Base-by-base conservation (phyloP, 1,284 basidiomycete species). In the Butyriboletus appendiculatus region DNA sequence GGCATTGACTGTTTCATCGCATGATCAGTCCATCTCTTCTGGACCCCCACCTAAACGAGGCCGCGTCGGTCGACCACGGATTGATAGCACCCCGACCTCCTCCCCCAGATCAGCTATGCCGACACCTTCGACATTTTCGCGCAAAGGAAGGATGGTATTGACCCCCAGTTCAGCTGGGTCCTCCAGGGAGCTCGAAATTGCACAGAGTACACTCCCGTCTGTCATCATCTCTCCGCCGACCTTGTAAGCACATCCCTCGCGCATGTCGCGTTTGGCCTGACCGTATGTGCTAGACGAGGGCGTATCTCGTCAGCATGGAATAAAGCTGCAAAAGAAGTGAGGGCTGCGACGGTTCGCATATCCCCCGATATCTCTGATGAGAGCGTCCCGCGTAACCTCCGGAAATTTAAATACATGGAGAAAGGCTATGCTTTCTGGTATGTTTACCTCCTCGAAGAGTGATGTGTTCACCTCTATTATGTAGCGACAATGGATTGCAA, bases 381-480 rank as follows among this genome's bases (percentile, higher is more conserved):
- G 34, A 69, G 74, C 15, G 58, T 79, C 2, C 84, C 83, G 0
- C 64, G 59, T 3, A 60, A 80, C 11, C 63, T 73, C 2, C 59
- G 66, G 0, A 63, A 61, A 18, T 86, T 86, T 52, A 56, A 57
- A 48, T 86, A 86, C 61, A 56, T 82, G 15, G 84, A 86, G 60
- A 68, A 67, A 33, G 71, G 72, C 11, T 86, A 85, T 48, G 53
- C 68, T 18, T 78, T 76, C 79, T 78, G 62, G 47, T 80, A 56
- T 16, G 51, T 53, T 35, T 15, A 3, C 4, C 24, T 35, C 18
- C 43, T 37, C 3, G 15, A 8, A 22, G 26, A 28, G 37, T 44
- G 45, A 30, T 20, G 22, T 45, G n/a, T 52, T 59, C 45, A 53
- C 48, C 20, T 57, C 32, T 44, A 34, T 48, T 22, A n/a, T 41